Evolutionary conservation across 805 yeast species (phyloP).

Genomic region (Starmerella asiatica): DNA sequence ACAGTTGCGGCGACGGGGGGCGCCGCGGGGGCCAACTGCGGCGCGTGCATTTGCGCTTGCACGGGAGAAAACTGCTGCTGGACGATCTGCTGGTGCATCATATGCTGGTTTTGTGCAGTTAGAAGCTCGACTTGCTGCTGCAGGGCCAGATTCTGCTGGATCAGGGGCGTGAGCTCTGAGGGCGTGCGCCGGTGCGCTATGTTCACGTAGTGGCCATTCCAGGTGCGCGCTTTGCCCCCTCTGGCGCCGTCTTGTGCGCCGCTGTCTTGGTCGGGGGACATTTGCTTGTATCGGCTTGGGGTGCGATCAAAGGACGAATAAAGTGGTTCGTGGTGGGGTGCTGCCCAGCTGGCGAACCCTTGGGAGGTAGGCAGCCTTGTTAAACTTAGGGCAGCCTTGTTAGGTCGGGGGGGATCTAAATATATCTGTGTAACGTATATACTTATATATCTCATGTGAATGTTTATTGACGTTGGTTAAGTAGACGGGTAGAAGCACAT

Average conservation of each 20-base stretch:
- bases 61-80: conserved; percentile 22
- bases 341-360: no score
- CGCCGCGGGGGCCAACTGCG: neutral
- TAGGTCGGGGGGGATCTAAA: no score
- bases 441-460: no score
- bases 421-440: no score
- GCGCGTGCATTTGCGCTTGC: neutral
- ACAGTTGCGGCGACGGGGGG: neutral
- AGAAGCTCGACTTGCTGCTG: conserved; percentile 88
- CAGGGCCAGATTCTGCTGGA: conserved; percentile 64
- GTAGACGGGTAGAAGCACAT: no score
- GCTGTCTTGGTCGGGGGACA: no score
- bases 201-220: conserved; percentile 44
- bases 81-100: conserved; percentile 51
- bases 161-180: conserved; percentile 80
- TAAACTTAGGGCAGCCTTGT: no score
- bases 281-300: no score
- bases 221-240: conserved; percentile 18
- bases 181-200: conserved; percentile 97
- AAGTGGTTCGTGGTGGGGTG: no score
- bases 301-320: no score
- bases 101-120: conserved; percentile 84
- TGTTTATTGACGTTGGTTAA: no score
- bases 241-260: conserved; percentile 8
- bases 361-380: no score